Base-by-base conservation (phyloP, 1,284 basidiomycete species). In the Apiotrichum veenhuisii region DNA sequence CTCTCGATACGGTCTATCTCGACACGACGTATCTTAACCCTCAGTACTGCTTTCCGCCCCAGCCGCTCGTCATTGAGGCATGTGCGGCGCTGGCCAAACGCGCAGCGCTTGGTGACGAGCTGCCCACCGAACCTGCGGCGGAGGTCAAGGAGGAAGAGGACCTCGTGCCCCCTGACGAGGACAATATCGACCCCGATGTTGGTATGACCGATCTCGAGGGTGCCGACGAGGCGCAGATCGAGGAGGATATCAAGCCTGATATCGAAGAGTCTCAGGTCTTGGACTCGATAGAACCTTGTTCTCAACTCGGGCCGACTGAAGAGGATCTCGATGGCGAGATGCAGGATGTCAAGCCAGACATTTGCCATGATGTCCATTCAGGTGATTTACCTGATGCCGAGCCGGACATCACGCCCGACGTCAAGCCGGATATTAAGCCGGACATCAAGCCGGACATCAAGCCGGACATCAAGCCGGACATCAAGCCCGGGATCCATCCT, bases 1-100 rank as follows among this genome's bases (percentile, higher is more conserved):
- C 79, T 48, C 82, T 98, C 15, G 92, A 98, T 69, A 84, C 86
- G 51, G 84, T 94, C 49, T 98, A 98, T 73, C 82, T 98, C 26
- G 96, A 98, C 74, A 98, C 95, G 9, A 98, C 96, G 0, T 98
- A 98, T 74, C 81, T 97, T 40, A 88, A 96, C 68, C 89, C 94
- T 0, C 68, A 91, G 83, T 97, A 98, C 74, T 91, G 87, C 52
- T 98, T 98, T 67, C 91, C 96, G 0, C 89, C 95, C 2, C 95
- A 98, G 69, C 86, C 91, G 15, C 83, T 89, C 45, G 95, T 98
- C 36, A 88, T 98, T 40, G 83, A 87, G 30, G 94, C 95, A 0
- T 98, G 95, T 70, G 91, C 89, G 0, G 86, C 91, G 47, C 80
- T 97, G 2, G 88, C 90, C 2, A 48, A 25, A 30, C 37, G 49